These are phyloP conservation scores for Mucor circinelloides DNA, from an alignment of 371 early-diverging fungal genomes.

Conservation along the genomic window DNA sequence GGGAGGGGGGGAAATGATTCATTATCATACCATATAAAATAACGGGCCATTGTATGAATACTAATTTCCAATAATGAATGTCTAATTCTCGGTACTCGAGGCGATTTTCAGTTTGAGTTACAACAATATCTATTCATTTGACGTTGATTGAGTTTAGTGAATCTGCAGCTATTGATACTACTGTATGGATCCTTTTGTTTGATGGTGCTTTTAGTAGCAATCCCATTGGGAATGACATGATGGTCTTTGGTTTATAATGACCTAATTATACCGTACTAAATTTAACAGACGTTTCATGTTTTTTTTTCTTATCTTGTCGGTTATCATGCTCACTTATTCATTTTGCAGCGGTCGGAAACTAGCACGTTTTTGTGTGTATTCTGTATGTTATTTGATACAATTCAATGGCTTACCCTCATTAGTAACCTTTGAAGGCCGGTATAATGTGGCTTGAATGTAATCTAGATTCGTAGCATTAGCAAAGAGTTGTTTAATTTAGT, in stretches of 20 bases:
- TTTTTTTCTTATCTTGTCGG: slow-evolving; percentile 15
- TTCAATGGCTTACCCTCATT: not conserved
- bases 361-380: not conserved
- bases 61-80: too few relatives aligned
- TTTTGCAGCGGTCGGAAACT: not conserved
- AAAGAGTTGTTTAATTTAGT: not conserved
- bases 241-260: slow-evolving; percentile 66
- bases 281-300: not conserved
- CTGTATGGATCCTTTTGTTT: slow-evolving; percentile 76
- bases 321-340: slow-evolving; percentile 39
- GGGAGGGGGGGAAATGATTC: too few relatives aligned
- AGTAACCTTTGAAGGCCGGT: not conserved
- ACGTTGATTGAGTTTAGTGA: not conserved
- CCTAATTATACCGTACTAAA: not conserved
- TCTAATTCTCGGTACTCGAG: too few relatives aligned
- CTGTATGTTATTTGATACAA: not conserved
- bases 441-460: not conserved
- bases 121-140: not conserved
- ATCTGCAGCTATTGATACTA: not conserved
- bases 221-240: slow-evolving; percentile 81
- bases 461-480: slow-evolving; percentile 20
- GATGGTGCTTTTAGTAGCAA: slow-evolving; percentile 88
- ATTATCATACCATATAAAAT: too few relatives aligned
- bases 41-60: too few relatives aligned
- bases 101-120: too few relatives aligned